Evolutionary conservation across 1,139 yeast species (phyloP), one percentile per base, ranked within the genome.

Genomic region (Taiozyma sp.): DNA sequence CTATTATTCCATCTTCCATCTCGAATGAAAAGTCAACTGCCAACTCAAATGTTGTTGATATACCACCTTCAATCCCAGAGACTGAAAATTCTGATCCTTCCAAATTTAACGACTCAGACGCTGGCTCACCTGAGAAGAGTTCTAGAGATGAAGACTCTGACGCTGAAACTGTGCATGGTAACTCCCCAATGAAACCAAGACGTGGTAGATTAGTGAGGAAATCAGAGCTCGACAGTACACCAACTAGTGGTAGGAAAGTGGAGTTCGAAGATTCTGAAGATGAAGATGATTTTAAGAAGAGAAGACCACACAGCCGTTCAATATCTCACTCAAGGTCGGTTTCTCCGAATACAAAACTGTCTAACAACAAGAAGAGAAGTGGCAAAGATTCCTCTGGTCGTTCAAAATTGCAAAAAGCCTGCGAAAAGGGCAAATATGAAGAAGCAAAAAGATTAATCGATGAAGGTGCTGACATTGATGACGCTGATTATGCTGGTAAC

Each of bases 401-500:
- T 49, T 76, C 91, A 0, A 73, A 83, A 49, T 71, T 91, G 39
- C 97, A 90, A 66, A 76, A 91, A 55, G 84, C 90, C 19, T 90
- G 97, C 65, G 92, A 86, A 49, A 83, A 85, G 59, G 96, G 97
- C 1, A 81, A 85, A 58, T 70, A 75, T 49, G 81, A 78, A 2
- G 81, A 81, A 41, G 96, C 86, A 0, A 74, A 74, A 58, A 72
- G 71, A 30, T 73, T 85, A 27, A 71, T 91, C 12, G 76, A 72
- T 22, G 75, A 80, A 40, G 91, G 92, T 3, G 89, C 86, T 8
- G 82, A 83, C 65, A 85, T 92, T 2, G 86, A 91, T 64, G 96
- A 89, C 62, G 81, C 88, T 48, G 97, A 91, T 66, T 87, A 89
- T 67, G 96, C 97, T 43, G 97, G 97, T 0, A 88, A 87, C 61